Evolutionary conservation across 73 alveolate genomes (phyloP).

Genomic region (Paramecium caudatum): DNA sequence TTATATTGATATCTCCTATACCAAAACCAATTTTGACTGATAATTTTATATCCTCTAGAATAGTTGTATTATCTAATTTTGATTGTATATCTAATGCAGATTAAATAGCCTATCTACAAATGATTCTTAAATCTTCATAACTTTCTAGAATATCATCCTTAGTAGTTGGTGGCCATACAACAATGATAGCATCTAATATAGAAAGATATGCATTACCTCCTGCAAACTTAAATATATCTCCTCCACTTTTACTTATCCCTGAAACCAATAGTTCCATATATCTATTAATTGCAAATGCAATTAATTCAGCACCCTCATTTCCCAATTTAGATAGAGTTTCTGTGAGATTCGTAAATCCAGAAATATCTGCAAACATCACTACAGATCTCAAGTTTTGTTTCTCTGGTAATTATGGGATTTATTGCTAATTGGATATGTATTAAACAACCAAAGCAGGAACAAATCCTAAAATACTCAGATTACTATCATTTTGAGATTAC

Average conservation of each 20-base stretch:
- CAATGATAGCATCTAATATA: conserved; percentile 92
- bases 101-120: conserved; percentile 89
- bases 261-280: conserved; percentile 95
- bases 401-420: conserved; percentile 62
- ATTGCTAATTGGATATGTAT: conserved; percentile 10
- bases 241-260: conserved; percentile 94
- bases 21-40: conserved; percentile 88
- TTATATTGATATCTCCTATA: conserved; percentile 93
- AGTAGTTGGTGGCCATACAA: conserved; percentile 94
- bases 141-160: conserved; percentile 61
- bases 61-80: conserved; percentile 90
- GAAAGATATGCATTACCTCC: conserved; percentile 76
- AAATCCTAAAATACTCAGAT: conserved; percentile 62
- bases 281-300: conserved; percentile 93
- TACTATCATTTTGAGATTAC: too few species aligned
- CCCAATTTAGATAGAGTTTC: conserved; percentile 86
- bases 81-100: conserved; percentile 92
- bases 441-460: conserved; percentile 76
- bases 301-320: conserved; percentile 92
- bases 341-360: conserved; percentile 75
- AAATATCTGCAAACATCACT: conserved; percentile 77
- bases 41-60: conserved; percentile 87
- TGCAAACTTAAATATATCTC: conserved; percentile 96
- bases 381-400: conserved; percentile 71
- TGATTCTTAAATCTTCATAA: conserved; percentile 77